Evolutionary conservation across 306 rosid species (phyloP).

Genomic region (Amphicarpaea edgeworthii): DNA sequence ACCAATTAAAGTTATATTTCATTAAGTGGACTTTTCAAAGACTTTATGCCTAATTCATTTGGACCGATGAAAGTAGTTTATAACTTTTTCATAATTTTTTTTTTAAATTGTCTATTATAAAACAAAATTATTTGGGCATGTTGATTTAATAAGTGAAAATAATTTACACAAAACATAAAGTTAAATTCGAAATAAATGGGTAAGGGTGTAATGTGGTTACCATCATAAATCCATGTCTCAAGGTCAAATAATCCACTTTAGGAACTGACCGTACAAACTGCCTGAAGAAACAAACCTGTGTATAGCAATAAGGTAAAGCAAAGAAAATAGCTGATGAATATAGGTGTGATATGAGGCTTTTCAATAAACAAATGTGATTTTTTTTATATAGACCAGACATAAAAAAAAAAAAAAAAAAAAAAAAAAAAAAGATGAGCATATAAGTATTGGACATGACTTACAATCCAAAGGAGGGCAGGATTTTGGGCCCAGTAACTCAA

Average conservation of each 20-base stretch:
- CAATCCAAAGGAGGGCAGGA: background rate
- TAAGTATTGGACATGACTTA: background rate
- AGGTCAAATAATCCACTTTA: slow-evolving; percentile 20
- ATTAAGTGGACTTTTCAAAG: background rate
- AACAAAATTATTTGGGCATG: too few relatives aligned
- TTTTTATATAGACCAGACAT: too few relatives aligned
- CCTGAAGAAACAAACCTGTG: slow-evolving; percentile 18
- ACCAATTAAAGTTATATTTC: background rate
- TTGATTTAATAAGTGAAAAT: too few relatives aligned
- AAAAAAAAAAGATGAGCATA: too few relatives aligned
- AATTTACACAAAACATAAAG: too few relatives aligned
- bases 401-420: too few relatives aligned
- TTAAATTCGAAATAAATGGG: background rate
- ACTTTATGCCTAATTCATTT: background rate
- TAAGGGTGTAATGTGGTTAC: background rate
- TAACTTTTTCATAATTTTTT: background rate
- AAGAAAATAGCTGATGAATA: background rate
- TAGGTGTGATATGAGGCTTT: background rate
- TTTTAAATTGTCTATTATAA: background rate
- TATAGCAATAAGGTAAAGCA: background rate
- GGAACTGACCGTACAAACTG: slow-evolving; percentile 10
- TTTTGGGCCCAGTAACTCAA: background rate
- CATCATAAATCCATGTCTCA: slow-evolving; percentile 24
- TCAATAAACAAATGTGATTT: background rate
- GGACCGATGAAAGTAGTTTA: background rate